Base-by-base conservation (phyloP, 805 yeast genomes). In the Cyberlindnera mycetangii region DNA sequence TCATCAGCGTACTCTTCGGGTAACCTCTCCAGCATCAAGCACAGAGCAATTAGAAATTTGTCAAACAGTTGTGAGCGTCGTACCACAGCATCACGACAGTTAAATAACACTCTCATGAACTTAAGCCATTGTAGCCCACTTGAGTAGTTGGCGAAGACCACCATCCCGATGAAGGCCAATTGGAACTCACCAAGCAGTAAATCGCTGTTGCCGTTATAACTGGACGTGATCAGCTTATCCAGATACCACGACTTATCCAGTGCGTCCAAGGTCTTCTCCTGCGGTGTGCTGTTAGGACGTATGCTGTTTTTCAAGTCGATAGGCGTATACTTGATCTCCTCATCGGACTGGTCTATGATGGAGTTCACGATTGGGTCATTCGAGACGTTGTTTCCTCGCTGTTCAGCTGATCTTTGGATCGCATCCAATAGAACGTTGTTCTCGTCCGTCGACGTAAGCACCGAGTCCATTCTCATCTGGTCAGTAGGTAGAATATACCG, bases 241-340 rank as follows among this genome's bases (percentile, higher is more conserved):
- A 83, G 54, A 53, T 76, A 79, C 81, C 86, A 78, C 1, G 85
- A 69, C 51, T 79, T 77, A 58, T 86, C 92, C 15, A 77, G 48
- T 14, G 73, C 75, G 47, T 77, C 79, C 7, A 62, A 56, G 22
- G 86, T 82, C 19, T 71, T 60, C 39, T 72, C 71, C 4, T 65
- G 63, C 0, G 69, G 64, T 1, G 62, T 56, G 4, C 68, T 62
- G 12, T 66, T 64, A 0, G 66, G 65, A 12, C 71, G 59, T 35
- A 69, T 59, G 0, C 71, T 62, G n/a, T 57, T 51, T 31, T 68
- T 69, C 41, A 69, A 60, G 42, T 77, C 72, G 6, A 79, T 63
- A 4, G 61, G 53, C 1, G 77, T 68, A 47, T 73, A 75, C 9
- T 55, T 56, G 33, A 79, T 55, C 47, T 70, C 75, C 3, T 65